Base-by-base conservation (phyloP, 805 yeast species). In the Pichia sporocuriosa region DNA sequence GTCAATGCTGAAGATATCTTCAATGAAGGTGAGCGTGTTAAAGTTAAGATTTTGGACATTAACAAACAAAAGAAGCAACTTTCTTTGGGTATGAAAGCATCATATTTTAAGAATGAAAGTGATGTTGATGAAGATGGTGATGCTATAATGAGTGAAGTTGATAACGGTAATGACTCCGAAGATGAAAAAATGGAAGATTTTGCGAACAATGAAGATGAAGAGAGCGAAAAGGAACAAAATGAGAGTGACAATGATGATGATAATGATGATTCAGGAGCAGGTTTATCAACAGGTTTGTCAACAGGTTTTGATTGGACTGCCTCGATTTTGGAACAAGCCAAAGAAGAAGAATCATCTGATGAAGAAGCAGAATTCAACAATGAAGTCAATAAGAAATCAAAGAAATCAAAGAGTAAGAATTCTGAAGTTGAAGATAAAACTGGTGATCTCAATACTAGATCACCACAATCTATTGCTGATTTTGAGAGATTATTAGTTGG, bases 231-330 rank as follows among this genome's bases (percentile, higher is more conserved):
- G 12, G 32, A 35, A 4, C 11, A 31, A 23, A 8, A 53, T 10
- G 57, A 54, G 6, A 57, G 34, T 12, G 50, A 52, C 22, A 49
- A 41, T 4, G 46, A 46, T 17, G 47, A 47, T n/a, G 57, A 55
- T 12, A 43, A 39, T 11, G 52, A 48, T 10, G 57, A 32, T 54
- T 47, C 59, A 52, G 27, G 65, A 52, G 15, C 45, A 5, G 67
- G 62, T 30, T 26, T 65, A 55, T 17, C 49, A 3, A 65, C 62
- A 32, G 95, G 95, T 7, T 70, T 93, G 43, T 78, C 88, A 16
- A 81, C 94, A 30, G 94, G 94, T 3, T 93, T 93, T 54, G 96
- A 93, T 62, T 93, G 98, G 98, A 82, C 95, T 35, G 95, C 95
- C 3, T 80, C 85, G 31, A 79, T 86, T 50, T 69, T 88, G 48